Conservation (phyloP, 2,329 filamentous ascomycete genomes). For the Colletotrichum sp. region DNA sequence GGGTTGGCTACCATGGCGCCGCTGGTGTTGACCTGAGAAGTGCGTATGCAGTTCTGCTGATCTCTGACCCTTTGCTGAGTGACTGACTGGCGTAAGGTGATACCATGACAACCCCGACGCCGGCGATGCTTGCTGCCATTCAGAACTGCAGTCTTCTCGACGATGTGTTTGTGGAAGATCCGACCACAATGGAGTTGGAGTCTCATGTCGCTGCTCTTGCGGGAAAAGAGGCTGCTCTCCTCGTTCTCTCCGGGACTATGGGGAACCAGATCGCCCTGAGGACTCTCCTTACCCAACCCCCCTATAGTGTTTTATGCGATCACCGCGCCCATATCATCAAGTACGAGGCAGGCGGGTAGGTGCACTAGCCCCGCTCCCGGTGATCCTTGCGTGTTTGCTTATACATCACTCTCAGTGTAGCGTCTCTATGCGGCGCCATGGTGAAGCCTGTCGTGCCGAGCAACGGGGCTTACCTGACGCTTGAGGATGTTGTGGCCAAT, state of each 20-base stretch:
- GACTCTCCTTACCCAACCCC: slow-evolving; percentile 78
- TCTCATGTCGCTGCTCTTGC: slow-evolving; percentile 74
- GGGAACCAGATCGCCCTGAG: slow-evolving; percentile 88
- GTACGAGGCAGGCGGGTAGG: slow-evolving; percentile 67
- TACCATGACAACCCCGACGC: slow-evolving; percentile 73
- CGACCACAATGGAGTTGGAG: slow-evolving; percentile 79
- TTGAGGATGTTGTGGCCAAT: slow-evolving; percentile 75
- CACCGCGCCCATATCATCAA: slow-evolving; percentile 78
- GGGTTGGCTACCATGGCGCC: slow-evolving; percentile 41
- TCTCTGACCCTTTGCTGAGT: background rate
- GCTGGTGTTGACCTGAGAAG: slow-evolving; percentile 46
- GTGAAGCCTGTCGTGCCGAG: slow-evolving; percentile 69
- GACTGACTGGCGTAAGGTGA: slow-evolving; percentile 43
- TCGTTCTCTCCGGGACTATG: slow-evolving; percentile 92
- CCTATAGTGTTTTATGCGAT: slow-evolving; percentile 82
- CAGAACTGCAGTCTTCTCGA: slow-evolving; percentile 77
- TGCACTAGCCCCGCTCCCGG: background rate
- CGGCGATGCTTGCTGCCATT: slow-evolving; percentile 83
- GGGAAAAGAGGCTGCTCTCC: slow-evolving; percentile 76
- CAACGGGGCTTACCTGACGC: slow-evolving; percentile 76
- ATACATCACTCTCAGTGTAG: slow-evolving; percentile 59
- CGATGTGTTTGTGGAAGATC: slow-evolving; percentile 83
- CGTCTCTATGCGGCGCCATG: slow-evolving; percentile 73
- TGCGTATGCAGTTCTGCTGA: slow-evolving; percentile 25
- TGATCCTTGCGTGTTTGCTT: background rate